These are phyloP conservation scores for Mycosphaerelloides madeirae DNA, from an alignment of 2,329 filamentous ascomycete genomes.

Conservation along the genomic window DNA sequence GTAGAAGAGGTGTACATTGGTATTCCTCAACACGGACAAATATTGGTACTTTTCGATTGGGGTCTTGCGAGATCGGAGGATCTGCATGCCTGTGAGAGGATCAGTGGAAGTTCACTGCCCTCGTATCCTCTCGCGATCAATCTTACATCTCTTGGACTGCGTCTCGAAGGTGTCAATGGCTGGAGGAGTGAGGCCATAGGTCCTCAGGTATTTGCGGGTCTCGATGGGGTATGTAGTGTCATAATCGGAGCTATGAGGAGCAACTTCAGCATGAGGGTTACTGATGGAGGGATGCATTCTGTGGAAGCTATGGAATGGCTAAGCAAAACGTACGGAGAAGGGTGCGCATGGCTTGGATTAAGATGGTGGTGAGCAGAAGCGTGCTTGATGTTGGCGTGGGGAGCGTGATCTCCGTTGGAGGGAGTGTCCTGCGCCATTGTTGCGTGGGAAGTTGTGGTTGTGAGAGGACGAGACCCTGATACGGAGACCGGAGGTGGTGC, in stretches of 20 bases:
- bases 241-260: slow-evolving; percentile 36
- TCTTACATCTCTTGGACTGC: slow-evolving; percentile 49
- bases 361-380: slow-evolving; percentile 25
- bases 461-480: background rate
- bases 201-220: slow-evolving; percentile 47
- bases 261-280: slow-evolving; percentile 9
- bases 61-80: slow-evolving; percentile 65
- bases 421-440: slow-evolving; percentile 7
- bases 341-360: slow-evolving; percentile 30
- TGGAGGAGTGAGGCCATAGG: slow-evolving; percentile 51
- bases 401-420: slow-evolving; percentile 18
- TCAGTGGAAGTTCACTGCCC: slow-evolving; percentile 11
- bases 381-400: slow-evolving; percentile 34
- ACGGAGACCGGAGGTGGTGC: background rate
- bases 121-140: slow-evolving; percentile 2
- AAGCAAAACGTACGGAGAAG: slow-evolving; percentile 19
- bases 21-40: slow-evolving; percentile 67
- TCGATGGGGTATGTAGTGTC: slow-evolving; percentile 47
- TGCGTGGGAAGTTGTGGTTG: slow-evolving; percentile 4
- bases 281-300: slow-evolving; percentile 1
- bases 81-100: slow-evolving; percentile 59
- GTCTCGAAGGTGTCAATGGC: slow-evolving; percentile 47
- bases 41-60: slow-evolving; percentile 80
- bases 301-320: background rate
- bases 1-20: slow-evolving; percentile 79